Base-by-base conservation (phyloP, 108 stramenopile genomes). In the Pseudonitzschia pungens region DNA sequence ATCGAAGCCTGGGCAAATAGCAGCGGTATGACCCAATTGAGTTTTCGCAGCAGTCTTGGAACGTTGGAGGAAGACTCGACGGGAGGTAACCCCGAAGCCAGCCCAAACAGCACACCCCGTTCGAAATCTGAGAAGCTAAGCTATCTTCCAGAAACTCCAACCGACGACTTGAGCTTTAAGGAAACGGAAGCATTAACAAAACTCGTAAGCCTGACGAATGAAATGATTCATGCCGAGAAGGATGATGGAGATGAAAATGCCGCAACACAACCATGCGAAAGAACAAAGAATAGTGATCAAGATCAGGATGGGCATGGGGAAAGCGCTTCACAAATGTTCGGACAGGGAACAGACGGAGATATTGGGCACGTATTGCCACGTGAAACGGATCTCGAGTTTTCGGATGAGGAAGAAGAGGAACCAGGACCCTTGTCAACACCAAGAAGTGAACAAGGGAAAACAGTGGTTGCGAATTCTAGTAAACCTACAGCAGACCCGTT, bases 171-270 rank as follows among this genome's bases (percentile, higher is more conserved):
- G 69, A 72, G 60, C 27, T 70, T 44, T 32, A 72, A 75, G 56
- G 83, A 84, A 52, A 80, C 79, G 2, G 42, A 73, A 59, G 83
- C 83, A 16, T 66, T 84, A 36, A 68, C 71, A 32, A 73, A 80
- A 24, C 66, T 84, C n/a, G 76, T 75, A 57, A 69, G 44, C 20
- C 68, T 84, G n/a, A 74, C 76, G 26, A 77, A 84, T 50, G 70
- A 80, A 65, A 84, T 84, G 83, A 75, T 69, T 21, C 21, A 64
- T 5, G 65, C 32, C 28, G 72, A 69, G 20, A 73, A 69, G 2
- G 72, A 79, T 15, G 52, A 60, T 8, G 9, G 29, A 32, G 62
- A 65, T 16, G 9, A 55, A 10, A 42, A 26, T 53, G 21, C 59
- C 69, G 29, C 21, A 54, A 7, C 62, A 70, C 41, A 64, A 70